These are phyloP conservation scores for Candida koratica DNA, from an alignment of 805 yeast genomes.

Conservation along the genomic window DNA sequence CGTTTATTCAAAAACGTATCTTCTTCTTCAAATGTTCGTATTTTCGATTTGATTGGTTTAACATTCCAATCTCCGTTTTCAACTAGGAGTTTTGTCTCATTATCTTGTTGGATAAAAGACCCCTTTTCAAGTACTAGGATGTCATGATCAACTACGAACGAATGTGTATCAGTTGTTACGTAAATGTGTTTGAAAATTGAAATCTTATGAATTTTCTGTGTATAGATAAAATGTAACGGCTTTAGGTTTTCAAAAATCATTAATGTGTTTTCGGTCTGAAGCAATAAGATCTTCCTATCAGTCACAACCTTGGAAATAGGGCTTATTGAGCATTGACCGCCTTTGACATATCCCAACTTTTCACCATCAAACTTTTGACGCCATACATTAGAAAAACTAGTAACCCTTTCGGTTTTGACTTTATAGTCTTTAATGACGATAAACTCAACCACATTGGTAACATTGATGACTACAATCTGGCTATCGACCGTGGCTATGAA, in stretches of 20 bases:
- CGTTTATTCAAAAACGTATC: slow-evolving; percentile 15
- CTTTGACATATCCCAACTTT: slow-evolving; percentile 5
- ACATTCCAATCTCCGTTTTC: slow-evolving; percentile 2
- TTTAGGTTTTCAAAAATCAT: slow-evolving; percentile 11
- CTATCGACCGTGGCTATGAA: not conserved
- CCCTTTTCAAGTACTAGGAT: slow-evolving; percentile 1
- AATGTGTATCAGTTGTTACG: slow-evolving; percentile 8
- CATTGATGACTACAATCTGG: slow-evolving; percentile 2
- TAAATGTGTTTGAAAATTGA: not conserved
- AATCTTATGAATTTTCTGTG: slow-evolving; percentile 5
- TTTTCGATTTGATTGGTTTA: not conserved
- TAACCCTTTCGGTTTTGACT: not conserved
- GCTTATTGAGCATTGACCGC: slow-evolving; percentile 1
- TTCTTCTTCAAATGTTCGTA: slow-evolving; percentile 9
- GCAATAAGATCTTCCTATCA: slow-evolving; percentile 4
- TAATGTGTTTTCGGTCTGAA: slow-evolving; percentile 8
- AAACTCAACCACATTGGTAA: not conserved
- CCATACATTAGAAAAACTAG: slow-evolving; percentile 9
- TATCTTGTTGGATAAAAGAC: not conserved
- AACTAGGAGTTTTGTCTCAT: slow-evolving; percentile 2
- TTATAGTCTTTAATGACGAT: slow-evolving; percentile 1
- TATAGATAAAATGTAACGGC: slow-evolving; percentile 11
- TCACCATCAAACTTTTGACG: slow-evolving; percentile 13
- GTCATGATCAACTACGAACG: slow-evolving; percentile 4
- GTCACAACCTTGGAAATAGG: not conserved